Evolutionary conservation across 2,329 filamentous ascomycete genomes (phyloP).

Genomic region (Claviceps purpurea): DNA sequence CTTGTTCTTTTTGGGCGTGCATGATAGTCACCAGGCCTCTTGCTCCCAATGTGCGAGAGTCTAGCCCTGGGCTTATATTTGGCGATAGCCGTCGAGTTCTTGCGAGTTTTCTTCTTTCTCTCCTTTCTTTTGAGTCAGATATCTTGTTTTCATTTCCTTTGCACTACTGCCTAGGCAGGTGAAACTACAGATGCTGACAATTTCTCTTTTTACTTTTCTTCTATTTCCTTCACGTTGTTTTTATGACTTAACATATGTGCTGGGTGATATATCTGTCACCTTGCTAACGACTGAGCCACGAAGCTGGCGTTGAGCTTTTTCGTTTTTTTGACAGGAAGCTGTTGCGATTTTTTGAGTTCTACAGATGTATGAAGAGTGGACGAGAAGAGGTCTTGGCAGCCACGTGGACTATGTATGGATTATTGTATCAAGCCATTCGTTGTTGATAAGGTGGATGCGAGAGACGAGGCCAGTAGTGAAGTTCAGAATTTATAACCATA

Average conservation of each 20-base stretch:
- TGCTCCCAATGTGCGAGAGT: neutral
- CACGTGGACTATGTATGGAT: neutral
- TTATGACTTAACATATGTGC: constrained; percentile 3
- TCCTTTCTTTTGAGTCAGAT: neutral
- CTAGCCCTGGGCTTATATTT: neutral
- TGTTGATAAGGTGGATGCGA: neutral
- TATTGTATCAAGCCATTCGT: neutral
- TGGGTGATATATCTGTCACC: neutral
- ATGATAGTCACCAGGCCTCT: neutral
- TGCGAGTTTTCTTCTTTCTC: neutral
- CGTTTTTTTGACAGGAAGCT: neutral
- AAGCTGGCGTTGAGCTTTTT: neutral
- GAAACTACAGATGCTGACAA: constrained; percentile 11
- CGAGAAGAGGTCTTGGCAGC: neutral
- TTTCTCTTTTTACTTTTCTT: constrained; percentile 8
- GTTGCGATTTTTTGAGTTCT: neutral
- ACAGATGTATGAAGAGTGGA: too few species aligned
- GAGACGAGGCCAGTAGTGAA: neutral
- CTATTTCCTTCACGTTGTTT: constrained; percentile 9
- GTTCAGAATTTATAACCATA: neutral
- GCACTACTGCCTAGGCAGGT: neutral
- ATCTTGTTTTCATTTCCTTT: neutral
- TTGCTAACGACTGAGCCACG: neutral
- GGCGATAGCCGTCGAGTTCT: neutral
- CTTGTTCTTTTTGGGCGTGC: neutral